Conservation (phyloP, 306 rosid species). For the Lithocarpus polystachyus region DNA sequence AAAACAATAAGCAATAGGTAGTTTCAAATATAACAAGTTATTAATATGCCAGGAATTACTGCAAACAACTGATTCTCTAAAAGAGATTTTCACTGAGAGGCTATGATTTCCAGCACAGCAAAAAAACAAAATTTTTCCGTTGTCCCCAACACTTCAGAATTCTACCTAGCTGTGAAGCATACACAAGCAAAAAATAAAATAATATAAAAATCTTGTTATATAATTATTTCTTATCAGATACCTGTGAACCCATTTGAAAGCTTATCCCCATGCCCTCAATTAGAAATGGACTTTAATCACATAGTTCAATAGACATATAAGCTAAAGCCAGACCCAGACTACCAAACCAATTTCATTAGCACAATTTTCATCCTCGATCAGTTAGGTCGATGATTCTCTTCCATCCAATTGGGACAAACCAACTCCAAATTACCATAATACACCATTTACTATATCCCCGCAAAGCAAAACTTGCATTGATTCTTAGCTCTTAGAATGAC, state of each 20-base stretch:
- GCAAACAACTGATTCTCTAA: background rate
- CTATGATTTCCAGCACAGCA: background rate
- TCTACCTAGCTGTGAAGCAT: background rate
- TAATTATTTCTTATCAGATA: background rate
- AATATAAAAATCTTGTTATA: background rate
- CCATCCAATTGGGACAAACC: background rate
- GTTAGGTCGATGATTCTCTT: too few species aligned
- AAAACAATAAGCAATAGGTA: background rate
- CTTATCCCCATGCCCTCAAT: too few species aligned
- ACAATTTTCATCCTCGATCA: background rate
- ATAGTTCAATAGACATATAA: too few species aligned
- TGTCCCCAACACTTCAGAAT: background rate
- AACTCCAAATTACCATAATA: background rate
- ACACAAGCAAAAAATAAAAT: background rate
- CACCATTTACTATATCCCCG: background rate
- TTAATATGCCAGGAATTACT: background rate
- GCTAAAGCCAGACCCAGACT: too few species aligned
- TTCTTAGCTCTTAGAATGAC: background rate
- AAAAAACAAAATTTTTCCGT: background rate
- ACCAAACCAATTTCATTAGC: background rate
- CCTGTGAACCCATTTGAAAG: too few species aligned
- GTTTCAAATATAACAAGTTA: background rate
- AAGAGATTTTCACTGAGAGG: background rate
- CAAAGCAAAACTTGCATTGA: background rate
- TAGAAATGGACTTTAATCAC: too few species aligned